Conservation (phyloP, 176 grass and related monocot species). For the Bothriochloa decipiens region DNA sequence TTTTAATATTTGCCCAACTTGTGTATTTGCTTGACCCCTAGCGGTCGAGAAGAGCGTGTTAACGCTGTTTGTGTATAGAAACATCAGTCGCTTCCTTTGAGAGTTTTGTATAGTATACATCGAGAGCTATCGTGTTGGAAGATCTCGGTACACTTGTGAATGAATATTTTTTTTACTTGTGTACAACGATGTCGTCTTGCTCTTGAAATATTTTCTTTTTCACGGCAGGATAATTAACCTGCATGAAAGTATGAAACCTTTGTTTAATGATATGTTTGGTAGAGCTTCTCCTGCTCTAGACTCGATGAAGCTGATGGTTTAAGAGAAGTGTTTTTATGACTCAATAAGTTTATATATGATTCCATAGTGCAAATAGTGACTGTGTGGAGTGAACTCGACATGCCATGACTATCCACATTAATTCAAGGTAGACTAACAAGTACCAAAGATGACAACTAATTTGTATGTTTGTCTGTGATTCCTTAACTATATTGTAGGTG, state of each 20-base stretch:
- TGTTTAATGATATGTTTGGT: background rate
- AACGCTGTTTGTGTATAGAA: slow-evolving; percentile 32
- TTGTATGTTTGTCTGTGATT: too few species aligned
- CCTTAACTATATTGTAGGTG: too few species aligned
- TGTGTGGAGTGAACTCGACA: too few species aligned
- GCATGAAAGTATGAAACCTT: background rate
- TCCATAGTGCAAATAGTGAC: too few species aligned
- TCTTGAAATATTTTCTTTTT: background rate
- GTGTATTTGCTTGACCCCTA: slow-evolving; percentile 1
- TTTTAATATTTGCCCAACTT: slow-evolving; percentile 35
- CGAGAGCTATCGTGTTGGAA: background rate
- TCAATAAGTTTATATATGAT: too few species aligned
- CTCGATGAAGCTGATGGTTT: too few species aligned
- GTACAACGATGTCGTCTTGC: background rate
- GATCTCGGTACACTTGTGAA: background rate
- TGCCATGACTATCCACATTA: too few species aligned
- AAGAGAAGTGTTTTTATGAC: too few species aligned
- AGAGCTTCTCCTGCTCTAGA: too few species aligned
- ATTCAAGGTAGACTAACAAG: too few species aligned
- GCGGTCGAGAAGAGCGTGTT: background rate
- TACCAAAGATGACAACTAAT: too few species aligned
- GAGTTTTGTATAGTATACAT: background rate
- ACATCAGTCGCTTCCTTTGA: background rate
- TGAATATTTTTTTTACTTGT: background rate
- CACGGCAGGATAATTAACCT: background rate